Evolutionary conservation across 331 rosid genomes (phyloP).

Genomic region (Cucumis variabilis): DNA sequence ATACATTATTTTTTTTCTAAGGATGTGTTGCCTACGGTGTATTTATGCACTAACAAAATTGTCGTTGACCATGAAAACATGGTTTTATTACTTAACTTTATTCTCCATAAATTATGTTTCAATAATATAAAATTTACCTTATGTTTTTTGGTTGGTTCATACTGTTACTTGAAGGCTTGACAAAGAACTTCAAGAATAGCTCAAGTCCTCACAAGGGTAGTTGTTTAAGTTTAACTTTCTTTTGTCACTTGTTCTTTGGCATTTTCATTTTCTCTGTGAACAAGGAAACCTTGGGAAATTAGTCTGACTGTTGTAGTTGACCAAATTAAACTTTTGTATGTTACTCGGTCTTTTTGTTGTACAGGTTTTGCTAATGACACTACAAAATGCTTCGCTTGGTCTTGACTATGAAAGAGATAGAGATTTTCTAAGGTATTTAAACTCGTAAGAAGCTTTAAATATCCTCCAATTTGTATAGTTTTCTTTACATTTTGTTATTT

Average conservation of each 20-base stretch:
- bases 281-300: conserved; percentile 29
- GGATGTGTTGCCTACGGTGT: conserved; percentile 88
- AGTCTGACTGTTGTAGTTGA: conserved; percentile 12
- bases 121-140: no score
- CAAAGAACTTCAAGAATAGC: no score
- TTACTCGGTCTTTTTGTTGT: conserved; percentile 25
- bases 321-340: conserved; percentile 15
- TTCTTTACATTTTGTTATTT: background rate
- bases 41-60: conserved; percentile 87
- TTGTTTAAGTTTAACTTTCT: background rate
- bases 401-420: conserved; percentile 98
- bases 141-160: background rate
- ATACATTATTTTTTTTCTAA: conserved; percentile 38
- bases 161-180: no score
- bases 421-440: conserved; percentile 87
- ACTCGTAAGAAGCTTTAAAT: conserved; percentile 2
- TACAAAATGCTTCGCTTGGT: conserved; percentile 99
- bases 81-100: conserved; percentile 43
- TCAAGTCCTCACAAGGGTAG: no score
- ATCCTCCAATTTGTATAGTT: background rate
- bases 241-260: background rate
- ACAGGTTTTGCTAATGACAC: conserved; percentile 98
- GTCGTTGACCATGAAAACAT: conserved; percentile 89
- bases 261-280: background rate
- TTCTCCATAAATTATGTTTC: no score